A percentile compares a stretch with the other conserved stretches of the same genome.
Conservation (phyloP, 2,329 filamentous ascomycete genomes). For the Talaromyces funiculosus region DNA sequence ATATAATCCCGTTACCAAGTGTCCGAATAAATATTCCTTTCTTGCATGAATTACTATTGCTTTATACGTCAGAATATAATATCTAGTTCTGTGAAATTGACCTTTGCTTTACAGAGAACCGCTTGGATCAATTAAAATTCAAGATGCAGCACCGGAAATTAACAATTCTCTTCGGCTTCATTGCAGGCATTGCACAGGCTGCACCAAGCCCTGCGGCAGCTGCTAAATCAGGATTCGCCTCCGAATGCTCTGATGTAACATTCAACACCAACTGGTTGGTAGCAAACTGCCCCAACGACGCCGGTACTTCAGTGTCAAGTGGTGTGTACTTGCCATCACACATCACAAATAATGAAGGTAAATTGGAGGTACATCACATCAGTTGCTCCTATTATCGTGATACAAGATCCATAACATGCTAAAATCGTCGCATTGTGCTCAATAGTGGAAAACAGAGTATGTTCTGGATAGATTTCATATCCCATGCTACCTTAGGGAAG, state of each 20-base stretch:
- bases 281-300: slow-evolving; percentile 13
- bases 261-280: slow-evolving; percentile 12
- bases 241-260: slow-evolving; percentile 14
- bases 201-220: not conserved
- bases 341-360: slow-evolving; percentile 9
- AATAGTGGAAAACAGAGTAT: slow-evolving; percentile 7
- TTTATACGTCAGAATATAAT: not conserved
- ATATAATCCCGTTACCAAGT: not conserved
- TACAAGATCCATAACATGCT: not conserved
- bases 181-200: not conserved
- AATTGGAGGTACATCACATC: slow-evolving; percentile 3
- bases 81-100: not conserved
- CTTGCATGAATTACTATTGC: not conserved
- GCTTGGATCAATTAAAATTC: too few species aligned
- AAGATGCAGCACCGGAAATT: not conserved
- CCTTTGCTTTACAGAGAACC: not conserved
- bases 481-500: not conserved
- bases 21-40: not conserved
- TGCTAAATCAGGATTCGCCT: slow-evolving; percentile 6
- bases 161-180: not conserved
- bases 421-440: not conserved
- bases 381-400: not conserved
- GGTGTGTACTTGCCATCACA: slow-evolving; percentile 12
- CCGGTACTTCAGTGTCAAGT: slow-evolving; percentile 11
- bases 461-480: not conserved